Evolutionary conservation across 352 stramenopile genomes (phyloP), one percentile per base, ranked within the genome.

Genomic region (Thraustochytrium striatum): DNA sequence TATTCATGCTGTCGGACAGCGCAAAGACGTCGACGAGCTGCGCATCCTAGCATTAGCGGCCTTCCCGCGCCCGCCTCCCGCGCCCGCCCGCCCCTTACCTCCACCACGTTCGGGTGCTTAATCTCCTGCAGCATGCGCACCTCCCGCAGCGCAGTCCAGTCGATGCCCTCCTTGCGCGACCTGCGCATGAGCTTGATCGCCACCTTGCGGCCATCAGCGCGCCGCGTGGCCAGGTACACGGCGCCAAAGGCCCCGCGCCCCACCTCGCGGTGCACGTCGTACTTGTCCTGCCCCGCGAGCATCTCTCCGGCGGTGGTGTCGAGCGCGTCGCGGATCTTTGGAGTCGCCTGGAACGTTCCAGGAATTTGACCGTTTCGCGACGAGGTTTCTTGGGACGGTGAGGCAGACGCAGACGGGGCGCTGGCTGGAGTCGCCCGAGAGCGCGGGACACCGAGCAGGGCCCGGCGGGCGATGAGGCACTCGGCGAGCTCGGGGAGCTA

Each of bases 1-100:
- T 85, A 83, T 94, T 93, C 81, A 95, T 91, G 25, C 89, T 95
- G 81, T 93, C 90, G 57, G 92, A 92, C 58, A 88, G 84, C 25
- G 93, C 89, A 61, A 92, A 95, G 21, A 93, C 90, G 69, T 94
- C 90, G 58, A 95, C 85, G 43, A 95, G 85, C 81, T 93, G 87
- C 61, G 92, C 87, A 5, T 93, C 87, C 9, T 70, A 33, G 19
- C 8, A 59, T 70, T 41, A 9, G 19, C n/a, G 7, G 39, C 19
- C 8, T 11, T 0, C 16, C 52, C 25, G 19, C 7, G 11, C n/a
- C 53, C 7, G 25, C 7, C 32, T 61, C n/a, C 7, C 59, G 58
- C n/a, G 25, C 7, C 25, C 30, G 5, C 28, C 3, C 7, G 35
- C 7, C 19, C 65, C 65, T 7, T 61, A 75, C 65, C 5, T 36